Conservation (phyloP, 2,329 filamentous ascomycete species). For the Aspergillus vadensis region DNA sequence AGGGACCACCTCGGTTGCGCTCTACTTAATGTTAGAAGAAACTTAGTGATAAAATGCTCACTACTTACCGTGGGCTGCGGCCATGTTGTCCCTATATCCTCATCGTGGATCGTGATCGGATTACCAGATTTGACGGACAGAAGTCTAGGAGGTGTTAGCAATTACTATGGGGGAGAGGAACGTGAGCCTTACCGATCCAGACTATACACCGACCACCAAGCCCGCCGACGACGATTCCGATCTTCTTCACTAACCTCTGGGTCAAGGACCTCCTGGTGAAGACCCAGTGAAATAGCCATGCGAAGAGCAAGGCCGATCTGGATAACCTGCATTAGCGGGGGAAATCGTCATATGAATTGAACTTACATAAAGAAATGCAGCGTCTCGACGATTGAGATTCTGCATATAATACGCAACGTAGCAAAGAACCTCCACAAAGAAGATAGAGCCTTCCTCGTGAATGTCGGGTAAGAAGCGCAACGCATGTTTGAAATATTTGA, state of each 20-base stretch:
- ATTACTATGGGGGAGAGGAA: too few species aligned
- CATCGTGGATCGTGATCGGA: constrained; percentile 57
- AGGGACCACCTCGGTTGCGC: constrained; percentile 25
- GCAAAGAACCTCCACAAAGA: constrained; percentile 58
- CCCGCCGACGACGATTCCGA: constrained; percentile 54
- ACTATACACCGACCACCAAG: constrained; percentile 62
- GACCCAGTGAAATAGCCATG: constrained; percentile 59
- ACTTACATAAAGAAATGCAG: constrained; percentile 55
- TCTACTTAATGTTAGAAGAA: constrained; percentile 13
- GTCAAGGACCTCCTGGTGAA: constrained; percentile 56
- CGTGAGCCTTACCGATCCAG: constrained; percentile 46
- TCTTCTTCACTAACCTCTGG: constrained; percentile 43
- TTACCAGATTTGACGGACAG: constrained; percentile 58
- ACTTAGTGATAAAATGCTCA: too few species aligned
- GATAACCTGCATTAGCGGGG: constrained; percentile 25
- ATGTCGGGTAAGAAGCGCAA: constrained; percentile 57
- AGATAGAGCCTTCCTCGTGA: constrained; percentile 57
- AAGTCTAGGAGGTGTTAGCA: constrained; percentile 34
- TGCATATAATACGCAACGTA: constrained; percentile 61
- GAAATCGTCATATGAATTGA: neutral
- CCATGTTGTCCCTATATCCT: constrained; percentile 53
- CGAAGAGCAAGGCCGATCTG: constrained; percentile 55
- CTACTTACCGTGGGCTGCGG: constrained; percentile 33
- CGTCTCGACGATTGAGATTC: constrained; percentile 58
- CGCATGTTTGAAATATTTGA: constrained; percentile 57